A percentile compares a stretch with the other conserved stretches of the same genome.
These are phyloP conservation scores for Fraxinus quadrangulata DNA, from an alignment of 257 asterid species.

Conservation along the genomic window DNA sequence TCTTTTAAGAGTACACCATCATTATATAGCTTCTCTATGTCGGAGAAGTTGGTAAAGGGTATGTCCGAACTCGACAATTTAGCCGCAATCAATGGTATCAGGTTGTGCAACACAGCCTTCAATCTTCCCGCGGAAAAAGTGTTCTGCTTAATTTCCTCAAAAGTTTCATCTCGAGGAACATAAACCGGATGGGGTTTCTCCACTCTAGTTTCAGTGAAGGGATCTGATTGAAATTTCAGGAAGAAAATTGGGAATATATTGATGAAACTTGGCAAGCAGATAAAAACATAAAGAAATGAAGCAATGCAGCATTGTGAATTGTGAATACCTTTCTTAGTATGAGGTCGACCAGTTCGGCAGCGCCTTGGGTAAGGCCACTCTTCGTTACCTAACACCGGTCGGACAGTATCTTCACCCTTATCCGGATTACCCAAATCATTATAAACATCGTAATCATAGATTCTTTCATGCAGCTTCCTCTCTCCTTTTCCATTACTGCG, in stretches of 20 bases:
- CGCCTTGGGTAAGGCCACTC: constrained; percentile 92
- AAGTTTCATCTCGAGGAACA: constrained; percentile 88
- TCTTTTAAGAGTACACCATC: constrained; percentile 55
- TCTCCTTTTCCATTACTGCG: constrained; percentile 71
- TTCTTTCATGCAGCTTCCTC: constrained; percentile 74
- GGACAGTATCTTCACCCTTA: constrained; percentile 52
- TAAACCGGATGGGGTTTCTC: constrained; percentile 88
- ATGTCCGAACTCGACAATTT: constrained; percentile 68
- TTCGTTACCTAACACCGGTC: constrained; percentile 65
- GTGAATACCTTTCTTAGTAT: constrained; percentile 52
- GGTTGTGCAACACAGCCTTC: constrained; percentile 79
- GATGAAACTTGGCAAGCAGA: background rate
- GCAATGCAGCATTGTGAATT: background rate
- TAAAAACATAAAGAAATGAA: background rate
- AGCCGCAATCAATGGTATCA: constrained; percentile 72
- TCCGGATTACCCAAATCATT: constrained; percentile 92
- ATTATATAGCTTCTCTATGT: constrained; percentile 71
- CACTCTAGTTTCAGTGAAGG: constrained; percentile 56
- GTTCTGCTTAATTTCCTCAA: constrained; percentile 81
- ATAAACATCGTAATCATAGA: constrained; percentile 79
- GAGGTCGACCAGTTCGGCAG: constrained; percentile 80
- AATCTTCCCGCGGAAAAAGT: constrained; percentile 79
- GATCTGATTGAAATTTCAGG: constrained; percentile 46
- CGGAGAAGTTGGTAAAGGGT: constrained; percentile 76
- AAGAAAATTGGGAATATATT: background rate